Evolutionary conservation across 2,329 filamentous ascomycete genomes (phyloP).

Genomic region (Remersonia thermophila): DNA sequence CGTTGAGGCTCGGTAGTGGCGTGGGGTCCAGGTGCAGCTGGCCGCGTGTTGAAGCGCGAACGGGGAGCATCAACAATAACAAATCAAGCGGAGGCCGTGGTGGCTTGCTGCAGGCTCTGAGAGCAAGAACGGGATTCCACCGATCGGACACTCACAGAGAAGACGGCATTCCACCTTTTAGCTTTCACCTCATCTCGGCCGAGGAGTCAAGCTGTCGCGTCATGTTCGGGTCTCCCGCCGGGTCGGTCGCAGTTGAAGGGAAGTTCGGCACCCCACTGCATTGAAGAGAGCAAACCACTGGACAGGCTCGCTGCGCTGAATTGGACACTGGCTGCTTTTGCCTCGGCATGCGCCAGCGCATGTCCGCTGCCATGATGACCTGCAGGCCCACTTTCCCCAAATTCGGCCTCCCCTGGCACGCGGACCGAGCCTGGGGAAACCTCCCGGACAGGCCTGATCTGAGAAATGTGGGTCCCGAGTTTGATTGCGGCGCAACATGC

Average conservation of each 20-base stretch:
- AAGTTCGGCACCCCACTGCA: constrained; percentile 8
- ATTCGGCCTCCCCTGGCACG: constrained; percentile 6
- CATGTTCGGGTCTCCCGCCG: constrained; percentile 2
- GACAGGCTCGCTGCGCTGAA: background rate
- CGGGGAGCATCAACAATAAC: background rate
- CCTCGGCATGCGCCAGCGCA: constrained; percentile 10
- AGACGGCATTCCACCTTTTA: background rate
- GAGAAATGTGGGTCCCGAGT: background rate
- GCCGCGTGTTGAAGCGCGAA: background rate
- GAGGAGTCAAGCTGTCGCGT: constrained; percentile 5
- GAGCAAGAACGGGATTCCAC: no score
- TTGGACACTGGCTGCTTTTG: constrained; percentile 5
- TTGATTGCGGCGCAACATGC: no score
- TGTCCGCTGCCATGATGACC: background rate
- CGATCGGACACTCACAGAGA: no score
- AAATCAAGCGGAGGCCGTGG: no score
- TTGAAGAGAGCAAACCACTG: no score
- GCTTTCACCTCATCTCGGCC: constrained; percentile 6
- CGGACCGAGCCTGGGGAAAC: constrained; percentile 7
- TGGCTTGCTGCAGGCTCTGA: no score
- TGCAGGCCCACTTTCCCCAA: constrained; percentile 11
- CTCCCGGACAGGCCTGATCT: no score
- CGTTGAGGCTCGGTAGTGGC: no score
- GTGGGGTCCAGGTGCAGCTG: background rate
- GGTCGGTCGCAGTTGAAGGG: constrained; percentile 3